phyloP scores from a whole-genome alignment of 768 basidiomycete species.

The Gautieria morchelliformis region DNA sequence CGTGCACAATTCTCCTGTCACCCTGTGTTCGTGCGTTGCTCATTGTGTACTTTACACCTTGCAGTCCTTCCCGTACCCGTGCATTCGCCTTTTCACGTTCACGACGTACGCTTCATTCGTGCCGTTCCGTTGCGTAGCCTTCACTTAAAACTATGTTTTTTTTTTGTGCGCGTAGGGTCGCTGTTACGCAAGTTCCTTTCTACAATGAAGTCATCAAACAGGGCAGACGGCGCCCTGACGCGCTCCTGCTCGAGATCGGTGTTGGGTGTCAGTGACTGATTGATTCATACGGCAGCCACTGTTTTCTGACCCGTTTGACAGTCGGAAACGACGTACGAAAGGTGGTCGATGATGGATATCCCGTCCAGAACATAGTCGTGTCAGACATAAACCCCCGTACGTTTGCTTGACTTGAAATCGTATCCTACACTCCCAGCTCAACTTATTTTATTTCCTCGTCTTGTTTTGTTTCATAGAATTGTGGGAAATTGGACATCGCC shows the following conservation, averaged over 20 bases:
- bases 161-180: background rate
- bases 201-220: slow-evolving; percentile 3
- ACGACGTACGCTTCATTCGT: background rate
- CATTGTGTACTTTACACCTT: background rate
- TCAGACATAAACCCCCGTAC: slow-evolving; percentile 32
- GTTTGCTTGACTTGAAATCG: background rate
- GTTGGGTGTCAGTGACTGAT: slow-evolving; percentile 3
- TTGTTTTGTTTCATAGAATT: slow-evolving; percentile 9
- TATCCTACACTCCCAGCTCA: background rate
- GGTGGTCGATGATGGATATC: slow-evolving; percentile 34
- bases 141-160: background rate
- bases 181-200: background rate
- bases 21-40: too few relatives aligned
- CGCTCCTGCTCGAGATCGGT: slow-evolving; percentile 4
- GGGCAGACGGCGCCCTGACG: background rate
- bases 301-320: background rate
- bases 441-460: too few relatives aligned
- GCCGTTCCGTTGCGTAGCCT: background rate
- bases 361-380: slow-evolving; percentile 27
- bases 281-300: background rate
- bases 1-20: background rate
- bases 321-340: slow-evolving; percentile 33
- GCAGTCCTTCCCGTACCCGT: slow-evolving; percentile 1
- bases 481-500: slow-evolving; percentile 36
- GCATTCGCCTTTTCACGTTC: slow-evolving; percentile 6